phyloP scores from a whole-genome alignment of 768 basidiomycete species.

The Pulveroboletus sp. region DNA sequence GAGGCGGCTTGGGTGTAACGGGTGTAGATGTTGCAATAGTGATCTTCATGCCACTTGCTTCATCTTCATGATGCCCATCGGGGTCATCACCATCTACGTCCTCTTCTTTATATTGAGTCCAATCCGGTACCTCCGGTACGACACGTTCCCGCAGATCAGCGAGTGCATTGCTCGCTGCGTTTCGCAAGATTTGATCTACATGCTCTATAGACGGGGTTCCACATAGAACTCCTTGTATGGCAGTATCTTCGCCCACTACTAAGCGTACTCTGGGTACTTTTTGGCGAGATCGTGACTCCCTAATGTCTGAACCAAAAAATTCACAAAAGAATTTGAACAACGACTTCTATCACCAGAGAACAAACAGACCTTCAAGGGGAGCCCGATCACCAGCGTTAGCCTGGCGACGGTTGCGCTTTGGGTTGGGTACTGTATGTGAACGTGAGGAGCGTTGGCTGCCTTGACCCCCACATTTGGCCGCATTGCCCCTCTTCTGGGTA shows the following conservation, averaged over 20 bases:
- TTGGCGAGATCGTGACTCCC: conserved; percentile 17
- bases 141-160: conserved; percentile 4
- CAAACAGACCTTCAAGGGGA: too few species aligned
- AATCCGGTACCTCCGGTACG: conserved; percentile 14
- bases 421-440: too few species aligned
- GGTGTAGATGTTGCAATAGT: conserved; percentile 1
- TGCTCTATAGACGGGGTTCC: conserved; percentile 10
- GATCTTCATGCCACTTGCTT: conserved; percentile 13
- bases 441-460: neutral
- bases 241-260: neutral
- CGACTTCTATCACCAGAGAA: too few species aligned
- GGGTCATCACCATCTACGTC: conserved; percentile 14
- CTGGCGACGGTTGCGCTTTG: too few species aligned
- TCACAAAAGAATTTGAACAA: too few species aligned
- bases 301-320: conserved; percentile 14
- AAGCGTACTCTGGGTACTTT: conserved; percentile 6
- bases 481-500: neutral
- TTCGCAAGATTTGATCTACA: conserved; percentile 17
- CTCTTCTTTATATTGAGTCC: conserved; percentile 23
- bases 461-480: neutral
- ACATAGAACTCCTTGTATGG: neutral
- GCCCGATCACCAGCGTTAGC: too few species aligned
- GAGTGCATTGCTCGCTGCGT: conserved; percentile 16
- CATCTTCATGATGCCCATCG: conserved; percentile 6
- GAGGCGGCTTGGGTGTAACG: conserved; percentile 17